phyloP scores from a whole-genome alignment of 257 asterid genomes.

The Solanum chmielewskii region DNA sequence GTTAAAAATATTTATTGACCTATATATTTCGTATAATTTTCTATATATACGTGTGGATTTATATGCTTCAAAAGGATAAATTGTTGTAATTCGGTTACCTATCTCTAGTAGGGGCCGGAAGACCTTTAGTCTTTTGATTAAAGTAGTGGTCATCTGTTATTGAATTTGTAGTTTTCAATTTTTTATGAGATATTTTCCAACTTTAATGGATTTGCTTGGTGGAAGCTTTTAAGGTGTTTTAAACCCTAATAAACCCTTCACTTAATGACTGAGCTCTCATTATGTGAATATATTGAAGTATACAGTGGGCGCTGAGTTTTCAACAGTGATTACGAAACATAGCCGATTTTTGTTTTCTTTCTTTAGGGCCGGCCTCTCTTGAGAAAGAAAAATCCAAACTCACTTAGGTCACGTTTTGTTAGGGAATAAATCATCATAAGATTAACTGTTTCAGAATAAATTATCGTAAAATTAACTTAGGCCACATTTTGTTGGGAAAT shows the following conservation, averaged over 20 bases:
- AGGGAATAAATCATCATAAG: rapidly evolving
- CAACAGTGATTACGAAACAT: not conserved
- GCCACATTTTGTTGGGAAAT: not conserved
- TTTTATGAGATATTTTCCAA: not conserved
- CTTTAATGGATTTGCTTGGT: not conserved
- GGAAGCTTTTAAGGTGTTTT: not conserved
- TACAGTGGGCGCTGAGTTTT: not conserved
- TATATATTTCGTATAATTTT: no score
- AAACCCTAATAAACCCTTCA: not conserved
- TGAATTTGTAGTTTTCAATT: not conserved
- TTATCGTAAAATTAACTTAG: not conserved
- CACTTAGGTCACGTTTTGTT: not conserved
- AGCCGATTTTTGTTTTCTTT: not conserved
- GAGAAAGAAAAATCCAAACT: not conserved
- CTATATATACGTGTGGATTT: not conserved
- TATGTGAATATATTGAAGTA: not conserved
- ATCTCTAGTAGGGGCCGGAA: not conserved
- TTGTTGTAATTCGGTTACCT: not conserved
- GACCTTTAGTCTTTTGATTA: not conserved
- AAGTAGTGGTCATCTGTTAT: not conserved
- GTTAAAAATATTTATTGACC: no score
- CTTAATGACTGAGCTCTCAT: not conserved
- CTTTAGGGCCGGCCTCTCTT: not conserved
- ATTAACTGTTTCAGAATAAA: no score
- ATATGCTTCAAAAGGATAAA: not conserved